Conservation (phyloP, 2,329 filamentous ascomycete genomes). For the Corniculantispora saksenae region DNA sequence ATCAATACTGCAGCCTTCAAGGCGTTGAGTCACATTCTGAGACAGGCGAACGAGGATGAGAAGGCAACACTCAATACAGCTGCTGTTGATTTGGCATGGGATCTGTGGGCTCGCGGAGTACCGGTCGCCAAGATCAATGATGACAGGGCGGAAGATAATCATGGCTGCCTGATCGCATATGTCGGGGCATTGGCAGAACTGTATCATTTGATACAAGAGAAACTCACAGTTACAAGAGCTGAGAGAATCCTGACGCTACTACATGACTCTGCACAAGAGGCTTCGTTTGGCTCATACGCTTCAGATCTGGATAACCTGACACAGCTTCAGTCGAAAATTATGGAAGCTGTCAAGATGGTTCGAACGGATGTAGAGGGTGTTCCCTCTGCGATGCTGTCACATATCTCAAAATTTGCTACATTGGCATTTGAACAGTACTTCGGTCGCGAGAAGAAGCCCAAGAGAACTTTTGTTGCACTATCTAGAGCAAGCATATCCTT, state of each 20-base stretch:
- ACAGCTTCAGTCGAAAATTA: conserved; percentile 67
- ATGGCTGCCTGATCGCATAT: conserved; percentile 84
- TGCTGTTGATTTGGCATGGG: conserved; percentile 65
- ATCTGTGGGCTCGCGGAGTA: conserved; percentile 68
- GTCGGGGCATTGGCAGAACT: conserved; percentile 74
- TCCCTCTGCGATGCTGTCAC: conserved; percentile 66
- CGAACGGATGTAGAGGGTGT: conserved; percentile 65
- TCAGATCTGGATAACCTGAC: conserved; percentile 74
- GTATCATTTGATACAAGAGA: conserved; percentile 70
- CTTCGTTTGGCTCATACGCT: conserved; percentile 66
- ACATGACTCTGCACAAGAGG: conserved; percentile 68
- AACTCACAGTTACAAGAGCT: conserved; percentile 63
- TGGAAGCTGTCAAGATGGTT: conserved; percentile 68
- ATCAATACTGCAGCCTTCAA: conserved; percentile 72
- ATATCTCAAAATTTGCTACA: conserved; percentile 69
- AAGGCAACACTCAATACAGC: conserved; percentile 47
- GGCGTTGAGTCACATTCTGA: conserved; percentile 65
- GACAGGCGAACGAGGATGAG: conserved; percentile 45
- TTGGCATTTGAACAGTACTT: conserved; percentile 61
- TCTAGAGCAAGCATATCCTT: conserved; percentile 79
- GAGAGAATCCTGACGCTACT: conserved; percentile 71
- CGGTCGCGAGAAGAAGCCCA: conserved; percentile 39
- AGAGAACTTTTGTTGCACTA: conserved; percentile 85
- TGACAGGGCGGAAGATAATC: conserved; percentile 61
- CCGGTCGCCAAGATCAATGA: conserved; percentile 45